Evolutionary conservation across 140 eudicot genomes (phyloP).

Genomic region (Flaveria floridana): DNA sequence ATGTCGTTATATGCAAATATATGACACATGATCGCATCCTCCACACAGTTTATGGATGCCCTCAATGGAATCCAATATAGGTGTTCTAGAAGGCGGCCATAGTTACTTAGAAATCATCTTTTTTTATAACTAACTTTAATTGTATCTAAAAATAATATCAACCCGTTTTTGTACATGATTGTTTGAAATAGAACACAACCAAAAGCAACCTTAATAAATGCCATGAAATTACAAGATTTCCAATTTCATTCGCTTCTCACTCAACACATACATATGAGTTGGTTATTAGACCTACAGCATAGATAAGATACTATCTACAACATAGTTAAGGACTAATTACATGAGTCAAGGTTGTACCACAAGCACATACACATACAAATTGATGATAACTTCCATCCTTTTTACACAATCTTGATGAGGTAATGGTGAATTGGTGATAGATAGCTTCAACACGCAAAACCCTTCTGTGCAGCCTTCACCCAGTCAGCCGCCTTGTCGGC

Average conservation of each 20-base stretch:
- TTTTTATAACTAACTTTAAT: too few relatives aligned
- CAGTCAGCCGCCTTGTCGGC: conserved; percentile 35
- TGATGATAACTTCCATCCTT: conserved; percentile 22
- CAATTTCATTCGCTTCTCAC: too few relatives aligned
- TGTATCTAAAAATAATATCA: too few relatives aligned
- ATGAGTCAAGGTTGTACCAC: conserved; percentile 7
- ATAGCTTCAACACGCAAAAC: conserved; percentile 32
- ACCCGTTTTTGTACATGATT: too few relatives aligned
- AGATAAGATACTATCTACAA: conserved; percentile 22
- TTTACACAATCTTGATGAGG: conserved; percentile 8
- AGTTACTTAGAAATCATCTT: too few relatives aligned
- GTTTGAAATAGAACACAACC: too few relatives aligned
- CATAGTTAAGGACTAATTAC: conserved; percentile 33
- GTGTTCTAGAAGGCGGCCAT: too few relatives aligned
- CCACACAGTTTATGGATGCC: too few relatives aligned
- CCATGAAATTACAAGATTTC: too few relatives aligned
- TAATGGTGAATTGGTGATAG: background rate
- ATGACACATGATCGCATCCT: too few relatives aligned
- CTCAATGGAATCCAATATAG: too few relatives aligned
- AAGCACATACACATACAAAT: conserved; percentile 21
- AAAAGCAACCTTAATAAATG: too few relatives aligned
- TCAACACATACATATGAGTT: background rate
- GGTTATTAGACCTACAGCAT: conserved; percentile 31
- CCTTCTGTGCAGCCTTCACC: conserved; percentile 35
- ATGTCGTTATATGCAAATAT: background rate